Evolutionary conservation across 495 filamentous ascomycete genomes (phyloP), one percentile per base, ranked within the genome.

Genomic region (Pyrenula massariospora): DNA sequence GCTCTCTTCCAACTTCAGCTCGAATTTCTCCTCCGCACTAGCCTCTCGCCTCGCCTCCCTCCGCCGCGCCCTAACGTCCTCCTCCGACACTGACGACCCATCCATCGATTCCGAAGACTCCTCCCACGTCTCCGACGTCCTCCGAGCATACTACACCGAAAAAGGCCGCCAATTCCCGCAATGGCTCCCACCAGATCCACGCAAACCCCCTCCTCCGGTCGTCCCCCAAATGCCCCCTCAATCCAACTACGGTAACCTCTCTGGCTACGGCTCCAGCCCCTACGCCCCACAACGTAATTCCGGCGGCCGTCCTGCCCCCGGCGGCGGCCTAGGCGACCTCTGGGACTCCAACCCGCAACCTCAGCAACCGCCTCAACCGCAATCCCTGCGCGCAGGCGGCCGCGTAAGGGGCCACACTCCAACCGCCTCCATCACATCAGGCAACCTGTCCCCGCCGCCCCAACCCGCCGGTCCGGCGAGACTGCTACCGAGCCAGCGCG

Each of bases 141-240:
- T 98, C n/a, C 87, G 93, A 54, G 86, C 83, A 56, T 95, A 97
- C 77, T 98, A 98, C 74, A 82, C 73, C 36, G 93, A 97, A 66
- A 94, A 94, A 63, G 84, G 84, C 59, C 82, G 84, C 15, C 80
- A 86, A 0, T 89, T 89, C 64, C 93, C 93, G 8, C 69, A 74
- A 58, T 98, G 93, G 93, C 86, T 98, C 11, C 90, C 87, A 23
- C 87, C 86, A 12, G 89, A 90, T 62, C 90, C 91, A 2, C 89
- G 87, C 63, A 83, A 80, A 2, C 86, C 80, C 22, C 75, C 81
- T 15, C 80, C 78, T 25, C 74, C 83, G 22, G 77, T 81, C 0
- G 66, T 67, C 57, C 72, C 67, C 52, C 71, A 59, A 65, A 77
- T 53, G 72, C 83, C 48, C 73, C 76, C 65, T 72, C 79, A 59